Evolutionary conservation across 2,329 filamentous ascomycete genomes (phyloP).

Genomic region (Fusarium sp.): DNA sequence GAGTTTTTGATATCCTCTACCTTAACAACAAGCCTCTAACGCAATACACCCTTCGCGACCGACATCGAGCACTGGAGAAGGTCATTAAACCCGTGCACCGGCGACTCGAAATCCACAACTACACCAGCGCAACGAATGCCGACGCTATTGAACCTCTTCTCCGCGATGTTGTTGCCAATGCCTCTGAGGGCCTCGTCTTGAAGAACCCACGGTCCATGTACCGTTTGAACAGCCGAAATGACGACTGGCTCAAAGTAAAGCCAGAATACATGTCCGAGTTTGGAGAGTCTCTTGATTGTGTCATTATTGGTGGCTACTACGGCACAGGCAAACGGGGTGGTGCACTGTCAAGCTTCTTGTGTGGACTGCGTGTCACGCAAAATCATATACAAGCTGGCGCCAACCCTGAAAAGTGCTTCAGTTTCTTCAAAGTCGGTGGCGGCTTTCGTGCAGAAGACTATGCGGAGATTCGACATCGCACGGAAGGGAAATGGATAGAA

Average conservation of each 20-base stretch:
- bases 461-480: conserved; percentile 81
- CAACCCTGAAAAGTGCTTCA: conserved; percentile 81
- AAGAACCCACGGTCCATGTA: conserved; percentile 94
- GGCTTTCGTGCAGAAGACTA: conserved; percentile 90
- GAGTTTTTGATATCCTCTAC: conserved; percentile 91
- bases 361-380: conserved; percentile 82
- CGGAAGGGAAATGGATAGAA: conserved; percentile 89
- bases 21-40: conserved; percentile 86
- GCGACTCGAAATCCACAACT: conserved; percentile 85
- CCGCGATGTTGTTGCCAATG: conserved; percentile 84
- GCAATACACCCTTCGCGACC: conserved; percentile 83
- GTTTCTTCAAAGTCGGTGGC: conserved; percentile 99
- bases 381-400: conserved; percentile 70
- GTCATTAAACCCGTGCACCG: conserved; percentile 78
- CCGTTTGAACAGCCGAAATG: conserved; percentile 86
- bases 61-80: conserved; percentile 78
- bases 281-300: conserved; percentile 90
- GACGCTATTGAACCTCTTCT: conserved; percentile 83
- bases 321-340: conserved; percentile 89
- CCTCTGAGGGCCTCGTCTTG: conserved; percentile 89
- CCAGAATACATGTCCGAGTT: conserved; percentile 98
- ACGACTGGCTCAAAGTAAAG: conserved; percentile 99
- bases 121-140: conserved; percentile 73
- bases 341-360: conserved; percentile 86
- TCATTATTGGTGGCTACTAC: conserved; percentile 93